Conservation (phyloP, 495 filamentous ascomycete species). For the Penicillium crystallinum region DNA sequence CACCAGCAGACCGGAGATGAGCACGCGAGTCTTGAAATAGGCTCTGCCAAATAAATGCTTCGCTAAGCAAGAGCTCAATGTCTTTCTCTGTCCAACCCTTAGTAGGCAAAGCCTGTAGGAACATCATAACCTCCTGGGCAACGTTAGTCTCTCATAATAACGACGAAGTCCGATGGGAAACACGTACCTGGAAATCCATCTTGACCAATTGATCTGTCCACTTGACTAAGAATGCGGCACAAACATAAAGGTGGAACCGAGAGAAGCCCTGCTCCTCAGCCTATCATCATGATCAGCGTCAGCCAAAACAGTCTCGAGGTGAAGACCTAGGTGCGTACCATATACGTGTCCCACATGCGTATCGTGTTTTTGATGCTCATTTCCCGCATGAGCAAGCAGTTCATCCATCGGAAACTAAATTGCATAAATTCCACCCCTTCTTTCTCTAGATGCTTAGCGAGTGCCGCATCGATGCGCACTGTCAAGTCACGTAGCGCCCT, state of each 20-base stretch:
- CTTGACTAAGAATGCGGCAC: conserved; percentile 96
- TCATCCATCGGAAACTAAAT: conserved; percentile 99
- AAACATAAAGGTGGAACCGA: conserved; percentile 96
- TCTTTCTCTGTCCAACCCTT: conserved; percentile 95
- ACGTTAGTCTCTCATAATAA: conserved; percentile 1
- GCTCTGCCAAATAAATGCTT: conserved; percentile 95
- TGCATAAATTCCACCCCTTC: conserved; percentile 98
- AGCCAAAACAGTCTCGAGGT: neutral
- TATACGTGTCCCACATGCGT: conserved; percentile 99
- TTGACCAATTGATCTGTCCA: conserved; percentile 93
- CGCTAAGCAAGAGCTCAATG: conserved; percentile 89
- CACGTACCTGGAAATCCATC: conserved; percentile 80
- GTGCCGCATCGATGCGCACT: conserved; percentile 74
- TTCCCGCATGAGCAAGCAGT: conserved; percentile 95
- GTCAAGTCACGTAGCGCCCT: conserved; percentile 81
- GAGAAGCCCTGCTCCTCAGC: conserved; percentile 98
- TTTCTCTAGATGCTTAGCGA: conserved; percentile 82
- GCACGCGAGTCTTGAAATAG: conserved; percentile 84
- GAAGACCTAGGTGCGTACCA: conserved; percentile 67
- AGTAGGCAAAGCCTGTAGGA: conserved; percentile 92
- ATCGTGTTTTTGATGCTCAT: conserved; percentile 94
- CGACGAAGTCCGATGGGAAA: neutral
- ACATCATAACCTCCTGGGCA: conserved; percentile 94
- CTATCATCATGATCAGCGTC: conserved; percentile 41
- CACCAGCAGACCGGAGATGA: conserved; percentile 59